Conservation (phyloP, 2,329 filamentous ascomycete genomes). For the Sarocladium oryzae region DNA sequence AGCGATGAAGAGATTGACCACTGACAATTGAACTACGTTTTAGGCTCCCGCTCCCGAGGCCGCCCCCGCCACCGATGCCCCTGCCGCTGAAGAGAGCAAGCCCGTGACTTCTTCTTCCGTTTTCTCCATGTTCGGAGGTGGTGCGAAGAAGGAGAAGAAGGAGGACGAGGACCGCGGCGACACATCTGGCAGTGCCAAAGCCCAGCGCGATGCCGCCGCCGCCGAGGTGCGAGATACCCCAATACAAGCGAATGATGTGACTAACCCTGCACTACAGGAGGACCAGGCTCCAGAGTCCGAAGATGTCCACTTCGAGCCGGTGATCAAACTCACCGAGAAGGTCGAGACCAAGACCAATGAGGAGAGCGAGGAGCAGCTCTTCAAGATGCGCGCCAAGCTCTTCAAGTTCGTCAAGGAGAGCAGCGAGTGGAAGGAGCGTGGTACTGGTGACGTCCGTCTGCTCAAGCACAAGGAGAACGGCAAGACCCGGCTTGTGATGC, state of each 20-base stretch:
- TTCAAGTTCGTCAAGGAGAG: slow-evolving; percentile 94
- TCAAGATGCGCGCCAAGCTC: slow-evolving; percentile 99
- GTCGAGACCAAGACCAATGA: slow-evolving; percentile 97
- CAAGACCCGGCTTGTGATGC: slow-evolving; percentile 97
- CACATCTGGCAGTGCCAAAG: slow-evolving; percentile 83
- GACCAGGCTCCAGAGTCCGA: slow-evolving; percentile 80
- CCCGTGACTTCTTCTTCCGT: slow-evolving; percentile 58
- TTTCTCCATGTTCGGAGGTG: slow-evolving; percentile 98
- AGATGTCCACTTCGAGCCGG: slow-evolving; percentile 95
- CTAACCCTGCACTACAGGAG: slow-evolving; percentile 37
- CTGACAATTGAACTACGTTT: not conserved
- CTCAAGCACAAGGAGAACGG: slow-evolving; percentile 98
- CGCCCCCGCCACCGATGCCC: slow-evolving; percentile 12
- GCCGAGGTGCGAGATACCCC: slow-evolving; percentile 41
- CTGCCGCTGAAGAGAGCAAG: slow-evolving; percentile 23
- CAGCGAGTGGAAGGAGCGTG: slow-evolving; percentile 98
- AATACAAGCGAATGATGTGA: too few relatives aligned
- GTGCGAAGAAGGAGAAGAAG: slow-evolving; percentile 95
- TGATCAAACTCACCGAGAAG: slow-evolving; percentile 93
- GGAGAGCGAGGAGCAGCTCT: slow-evolving; percentile 92
- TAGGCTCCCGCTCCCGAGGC: not conserved
- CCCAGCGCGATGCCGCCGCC: slow-evolving; percentile 58
- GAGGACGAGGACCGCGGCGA: slow-evolving; percentile 77
- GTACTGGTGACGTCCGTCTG: slow-evolving; percentile 90
- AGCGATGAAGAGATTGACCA: not conserved